Base-by-base conservation (phyloP, 140 eudicot species). In the Cichorium intybus region DNA sequence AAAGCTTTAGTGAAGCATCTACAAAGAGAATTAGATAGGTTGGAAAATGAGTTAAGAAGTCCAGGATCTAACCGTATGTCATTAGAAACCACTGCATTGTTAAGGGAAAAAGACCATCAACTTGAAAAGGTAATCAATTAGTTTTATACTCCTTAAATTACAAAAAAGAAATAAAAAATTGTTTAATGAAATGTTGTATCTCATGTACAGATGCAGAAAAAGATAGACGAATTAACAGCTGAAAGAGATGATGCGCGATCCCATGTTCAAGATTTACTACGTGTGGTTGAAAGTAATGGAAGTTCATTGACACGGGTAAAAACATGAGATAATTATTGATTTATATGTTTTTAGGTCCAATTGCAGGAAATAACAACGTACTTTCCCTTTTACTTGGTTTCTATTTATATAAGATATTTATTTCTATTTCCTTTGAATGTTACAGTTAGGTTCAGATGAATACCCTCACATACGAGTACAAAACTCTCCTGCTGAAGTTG, bases 1-100 rank as follows among this genome's bases (percentile, higher is more conserved):
- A 93, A 93, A 82, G 95, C 88, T 59, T 67, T 93, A 75, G 95
- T 93, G 22, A 89, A 93, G 78, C 94, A 93, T 64, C 75, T 93
- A 78, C 95, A 89, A 74, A 80, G 81, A 82, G 97, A 93, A 72
- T 74, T 93, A 63, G 82, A 80, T 24, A 88, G 97, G 72, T 75
- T 89, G 57, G 97, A 93, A 80, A 84, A 67, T 29, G 94, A 93
- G 82, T 45, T 86, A 59, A 84, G 75, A 69, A 50, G 67, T 71
- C 77, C 86, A 7, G 73, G 61, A 26, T 69, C 90, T 24, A 46
- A 73, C 35, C 60, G 55, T 43, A 41, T 54, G 23, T 26, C 78
- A 39, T 24, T 86, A 17, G 68, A 81, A 68, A 72, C 67, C 50
- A 50, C 75, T 53, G 78, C 84, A 27, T 43, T 93, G 54, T 70